phyloP scores from a whole-genome alignment of 352 stramenopile genomes.

The Globisporangium takayamanum region DNA sequence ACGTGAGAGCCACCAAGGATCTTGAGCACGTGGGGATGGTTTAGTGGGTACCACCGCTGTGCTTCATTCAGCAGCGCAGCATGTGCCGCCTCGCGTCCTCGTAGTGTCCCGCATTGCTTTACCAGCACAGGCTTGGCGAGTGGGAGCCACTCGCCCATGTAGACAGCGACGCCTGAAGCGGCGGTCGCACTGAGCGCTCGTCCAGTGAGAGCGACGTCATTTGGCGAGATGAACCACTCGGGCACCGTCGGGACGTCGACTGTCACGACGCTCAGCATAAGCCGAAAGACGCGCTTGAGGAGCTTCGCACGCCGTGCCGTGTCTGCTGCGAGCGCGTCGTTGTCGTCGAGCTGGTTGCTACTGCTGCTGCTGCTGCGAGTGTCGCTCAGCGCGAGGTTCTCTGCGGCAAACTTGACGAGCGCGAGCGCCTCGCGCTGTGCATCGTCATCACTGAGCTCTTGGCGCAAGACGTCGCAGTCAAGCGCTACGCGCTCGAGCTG shows the following conservation, averaged over 20 bases:
- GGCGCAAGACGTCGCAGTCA: constrained; percentile 14
- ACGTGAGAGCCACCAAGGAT: constrained; percentile 50
- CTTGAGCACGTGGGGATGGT: constrained; percentile 48
- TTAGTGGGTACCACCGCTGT: constrained; percentile 29
- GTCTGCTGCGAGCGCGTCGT: constrained; percentile 3
- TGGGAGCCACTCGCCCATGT: constrained; percentile 19
- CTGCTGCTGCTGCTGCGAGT: constrained; percentile 11
- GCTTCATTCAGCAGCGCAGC: constrained; percentile 33
- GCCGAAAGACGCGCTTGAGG: constrained; percentile 8
- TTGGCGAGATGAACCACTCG: constrained; percentile 2
- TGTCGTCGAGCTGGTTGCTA: not conserved
- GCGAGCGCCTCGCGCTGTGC: constrained; percentile 32
- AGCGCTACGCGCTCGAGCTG: constrained; percentile 25
- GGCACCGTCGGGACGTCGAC: constrained; percentile 4
- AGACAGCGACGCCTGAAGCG: constrained; percentile 2
- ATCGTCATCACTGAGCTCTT: constrained; percentile 14
- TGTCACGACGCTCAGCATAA: constrained; percentile 1
- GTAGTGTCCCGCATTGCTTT: constrained; percentile 27
- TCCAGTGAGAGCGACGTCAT: constrained; percentile 4
- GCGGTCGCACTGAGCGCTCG: not conserved
- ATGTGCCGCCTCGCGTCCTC: constrained; percentile 9
- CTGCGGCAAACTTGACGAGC: constrained; percentile 45
- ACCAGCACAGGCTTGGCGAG: constrained; percentile 20
- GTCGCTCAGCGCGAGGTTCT: constrained; percentile 20
- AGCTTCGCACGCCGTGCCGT: not conserved